Evolutionary conservation across 257 asterid species (phyloP), one percentile per base, ranked within the genome.

Genomic region (Voacanga thouarsii): DNA sequence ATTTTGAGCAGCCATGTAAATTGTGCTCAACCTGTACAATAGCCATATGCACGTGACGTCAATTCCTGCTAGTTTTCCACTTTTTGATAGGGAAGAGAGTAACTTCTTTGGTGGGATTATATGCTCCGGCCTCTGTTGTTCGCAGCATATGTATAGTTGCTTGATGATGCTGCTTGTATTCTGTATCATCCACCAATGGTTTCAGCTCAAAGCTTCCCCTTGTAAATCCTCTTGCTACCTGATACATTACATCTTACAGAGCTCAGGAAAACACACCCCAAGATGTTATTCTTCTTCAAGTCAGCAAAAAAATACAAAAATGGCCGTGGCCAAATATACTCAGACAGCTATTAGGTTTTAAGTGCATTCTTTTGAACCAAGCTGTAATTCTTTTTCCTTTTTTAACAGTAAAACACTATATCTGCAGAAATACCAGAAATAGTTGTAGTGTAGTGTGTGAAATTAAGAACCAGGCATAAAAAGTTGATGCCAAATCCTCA

Each of bases 151-250:
- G 83, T 68, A 89, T 87, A 14, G 89, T 83, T 73, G 85, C 80
- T 26, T 77, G 87, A 37, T 72, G 78, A 50, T 84, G 86, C 76
- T 71, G 79, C 59, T 80, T 82, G 28, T 78, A 69, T 56, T 73
- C 77, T 80, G 56, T 85, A 79, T 85, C 94, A 14, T 68, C 94
- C 72, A 83, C 84, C 88, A 95, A 77, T 67, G 86, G 88, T 85
- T 92, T 90, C 84, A 95, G 86, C 89, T 93, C 98, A 80, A 87
- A 93, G 79, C 86, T 69, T 78, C 97, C 99, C 84, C 97, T 89
- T n/a, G 87, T 82, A 41, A 91, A 85, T 81, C 97, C 97, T 86
- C 97, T 86, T 4, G 89, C 97, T 60, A 95, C 99, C 99, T 95
- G 90, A 79, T 4, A 23, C 3, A 74, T 64, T 24, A 41, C 47